Conservation (phyloP, 2,329 filamentous ascomycete genomes). For the Epicoccum sorghinum region DNA sequence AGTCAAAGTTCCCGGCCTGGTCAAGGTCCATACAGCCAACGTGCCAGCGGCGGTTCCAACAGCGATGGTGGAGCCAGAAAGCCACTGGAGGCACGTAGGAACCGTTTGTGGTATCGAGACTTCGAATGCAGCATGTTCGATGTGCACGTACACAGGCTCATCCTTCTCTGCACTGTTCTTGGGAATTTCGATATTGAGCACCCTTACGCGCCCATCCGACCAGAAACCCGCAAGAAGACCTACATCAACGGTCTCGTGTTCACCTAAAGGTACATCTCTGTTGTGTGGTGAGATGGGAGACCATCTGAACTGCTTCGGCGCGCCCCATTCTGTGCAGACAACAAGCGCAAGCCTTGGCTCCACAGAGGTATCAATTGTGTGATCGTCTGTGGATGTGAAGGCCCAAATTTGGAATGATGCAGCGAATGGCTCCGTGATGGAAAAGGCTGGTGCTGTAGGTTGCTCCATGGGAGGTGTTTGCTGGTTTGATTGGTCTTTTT, state of each 20-base stretch:
- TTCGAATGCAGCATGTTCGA: constrained; percentile 58
- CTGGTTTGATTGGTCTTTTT: constrained; percentile 21
- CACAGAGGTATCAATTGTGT: constrained; percentile 51
- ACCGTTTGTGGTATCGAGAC: constrained; percentile 58
- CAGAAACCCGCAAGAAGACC: constrained; percentile 64
- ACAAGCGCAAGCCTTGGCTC: constrained; percentile 56
- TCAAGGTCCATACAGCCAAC: constrained; percentile 60
- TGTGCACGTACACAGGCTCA: constrained; percentile 45
- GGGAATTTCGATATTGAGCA: constrained; percentile 56
- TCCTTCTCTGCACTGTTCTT: constrained; percentile 7
- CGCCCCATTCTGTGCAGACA: constrained; percentile 64
- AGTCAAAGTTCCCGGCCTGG: constrained; percentile 43
- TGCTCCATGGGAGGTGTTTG: constrained; percentile 40
- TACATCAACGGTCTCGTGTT: constrained; percentile 44
- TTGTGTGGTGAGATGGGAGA: constrained; percentile 54
- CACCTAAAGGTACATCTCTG: constrained; percentile 28
- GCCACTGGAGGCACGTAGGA: constrained; percentile 63
- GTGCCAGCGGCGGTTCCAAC: constrained; percentile 63
- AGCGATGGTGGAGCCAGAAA: constrained; percentile 61
- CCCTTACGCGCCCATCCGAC: constrained; percentile 62
- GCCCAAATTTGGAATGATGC: constrained; percentile 65
- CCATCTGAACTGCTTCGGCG: constrained; percentile 62
- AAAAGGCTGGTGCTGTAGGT: constrained; percentile 56
- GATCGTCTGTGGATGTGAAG: constrained; percentile 51
- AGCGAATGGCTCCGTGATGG: constrained; percentile 55